A percentile compares a stretch with the other conserved stretches of the same genome.
Conservation (phyloP, 768 basidiomycete species). For the Obba rivulosa region DNA sequence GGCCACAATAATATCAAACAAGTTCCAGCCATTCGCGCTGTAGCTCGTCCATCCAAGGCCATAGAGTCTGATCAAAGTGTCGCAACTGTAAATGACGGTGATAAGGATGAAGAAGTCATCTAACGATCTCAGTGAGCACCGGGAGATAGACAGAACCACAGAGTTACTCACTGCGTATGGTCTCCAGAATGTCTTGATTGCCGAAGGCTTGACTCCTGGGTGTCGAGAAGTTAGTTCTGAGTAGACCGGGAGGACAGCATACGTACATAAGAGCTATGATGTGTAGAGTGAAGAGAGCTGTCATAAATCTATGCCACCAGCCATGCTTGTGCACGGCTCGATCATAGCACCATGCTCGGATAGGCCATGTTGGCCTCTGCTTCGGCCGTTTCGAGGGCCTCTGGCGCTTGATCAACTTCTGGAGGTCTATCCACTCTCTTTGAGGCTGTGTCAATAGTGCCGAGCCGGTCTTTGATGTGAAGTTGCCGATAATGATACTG, state of each 20-base stretch:
- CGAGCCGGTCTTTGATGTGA: conserved; percentile 79
- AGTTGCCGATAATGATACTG: conserved; percentile 95
- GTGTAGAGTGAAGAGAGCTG: conserved; percentile 72
- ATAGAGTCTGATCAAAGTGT: conserved; percentile 70
- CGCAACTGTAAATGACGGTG: conserved; percentile 67
- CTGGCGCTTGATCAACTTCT: conserved; percentile 83
- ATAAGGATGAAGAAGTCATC: conserved; percentile 75
- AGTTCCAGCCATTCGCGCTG: conserved; percentile 89
- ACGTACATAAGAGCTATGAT: conserved; percentile 79
- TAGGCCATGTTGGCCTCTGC: conserved; percentile 40
- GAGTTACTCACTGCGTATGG: conserved; percentile 50
- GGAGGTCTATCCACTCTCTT: conserved; percentile 90
- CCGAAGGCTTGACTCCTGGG: conserved; percentile 77
- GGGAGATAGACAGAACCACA: background rate
- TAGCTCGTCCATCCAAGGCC: conserved; percentile 85
- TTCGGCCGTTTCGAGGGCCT: conserved; percentile 80
- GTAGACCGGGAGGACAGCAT: background rate
- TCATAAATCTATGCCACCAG: conserved; percentile 84
- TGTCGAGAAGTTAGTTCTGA: conserved; percentile 1
- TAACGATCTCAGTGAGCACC: conserved; percentile 24
- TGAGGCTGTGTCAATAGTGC: conserved; percentile 85
- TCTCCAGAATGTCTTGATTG: conserved; percentile 41
- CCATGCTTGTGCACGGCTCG: conserved; percentile 89
- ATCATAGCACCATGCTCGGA: conserved; percentile 87
- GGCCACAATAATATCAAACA: conserved; percentile 82